Evolutionary conservation across 352 stramenopile genomes (phyloP).

Genomic region (Phytophthora multivora): DNA sequence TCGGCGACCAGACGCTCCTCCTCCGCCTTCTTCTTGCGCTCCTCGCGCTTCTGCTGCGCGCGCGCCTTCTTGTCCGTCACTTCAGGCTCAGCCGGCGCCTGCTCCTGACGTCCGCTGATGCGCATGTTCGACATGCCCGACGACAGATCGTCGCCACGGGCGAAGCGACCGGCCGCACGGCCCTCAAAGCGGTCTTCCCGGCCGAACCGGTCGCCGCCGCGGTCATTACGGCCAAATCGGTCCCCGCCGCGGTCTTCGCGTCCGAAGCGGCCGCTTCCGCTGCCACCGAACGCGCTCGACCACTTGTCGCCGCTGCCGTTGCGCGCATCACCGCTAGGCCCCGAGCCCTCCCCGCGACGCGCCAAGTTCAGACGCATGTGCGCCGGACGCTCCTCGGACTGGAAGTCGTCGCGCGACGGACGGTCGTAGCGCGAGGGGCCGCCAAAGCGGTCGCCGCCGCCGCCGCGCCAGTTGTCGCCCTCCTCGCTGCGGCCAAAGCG

Average conservation of each 20-base stretch:
- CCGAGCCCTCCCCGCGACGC: slow-evolving; percentile 43
- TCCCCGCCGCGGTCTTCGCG: slow-evolving; percentile 30
- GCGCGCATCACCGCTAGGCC: slow-evolving; percentile 29
- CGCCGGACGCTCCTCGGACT: slow-evolving; percentile 65
- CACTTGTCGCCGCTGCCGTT: slow-evolving; percentile 63
- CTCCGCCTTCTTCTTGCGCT: slow-evolving; percentile 85
- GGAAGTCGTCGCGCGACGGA: slow-evolving; percentile 58
- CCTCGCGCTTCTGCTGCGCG: slow-evolving; percentile 67
- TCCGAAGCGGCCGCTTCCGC: slow-evolving; percentile 42
- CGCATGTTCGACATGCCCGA: slow-evolving; percentile 50
- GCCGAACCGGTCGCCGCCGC: slow-evolving; percentile 39
- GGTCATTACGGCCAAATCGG: slow-evolving; percentile 25
- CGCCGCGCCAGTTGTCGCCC: slow-evolving; percentile 42
- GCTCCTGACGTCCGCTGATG: slow-evolving; percentile 35
- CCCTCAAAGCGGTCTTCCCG: slow-evolving; percentile 4
- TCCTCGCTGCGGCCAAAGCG: slow-evolving; percentile 31
- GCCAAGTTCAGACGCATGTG: slow-evolving; percentile 81
- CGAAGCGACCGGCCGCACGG: slow-evolving; percentile 41
- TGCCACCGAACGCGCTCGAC: slow-evolving; percentile 44
- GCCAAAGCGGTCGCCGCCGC: slow-evolving; percentile 28
- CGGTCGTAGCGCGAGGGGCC: slow-evolving; percentile 71
- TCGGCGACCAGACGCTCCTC: slow-evolving; percentile 69
- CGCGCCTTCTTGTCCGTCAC: slow-evolving; percentile 59
- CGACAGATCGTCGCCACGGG: slow-evolving; percentile 37
- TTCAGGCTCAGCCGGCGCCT: slow-evolving; percentile 20